Evolutionary conservation across 1,139 yeast genomes (phyloP).

Genomic region (Pneumocystis carinii): DNA sequence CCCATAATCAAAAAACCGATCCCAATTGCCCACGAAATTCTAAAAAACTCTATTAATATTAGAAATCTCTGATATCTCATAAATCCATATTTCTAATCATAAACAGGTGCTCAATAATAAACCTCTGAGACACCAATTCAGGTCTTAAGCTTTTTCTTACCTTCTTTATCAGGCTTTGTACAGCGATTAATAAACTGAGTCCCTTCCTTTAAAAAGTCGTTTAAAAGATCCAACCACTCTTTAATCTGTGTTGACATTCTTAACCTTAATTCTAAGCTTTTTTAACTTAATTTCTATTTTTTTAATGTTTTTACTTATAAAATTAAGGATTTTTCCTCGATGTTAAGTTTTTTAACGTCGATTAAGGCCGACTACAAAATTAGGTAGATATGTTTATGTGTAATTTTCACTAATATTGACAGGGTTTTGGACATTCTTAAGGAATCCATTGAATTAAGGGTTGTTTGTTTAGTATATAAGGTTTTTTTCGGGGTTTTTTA

Average conservation of each 20-base stretch:
- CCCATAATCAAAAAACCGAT: constrained; percentile 14
- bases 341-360: too few species aligned
- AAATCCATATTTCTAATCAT: not conserved
- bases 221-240: constrained; percentile 9
- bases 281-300: too few species aligned
- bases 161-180: constrained; percentile 10
- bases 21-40: constrained; percentile 12
- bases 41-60: constrained; percentile 4
- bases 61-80: not conserved
- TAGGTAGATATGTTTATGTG: too few species aligned
- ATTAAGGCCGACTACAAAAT: too few species aligned
- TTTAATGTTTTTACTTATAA: too few species aligned
- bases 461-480: too few species aligned
- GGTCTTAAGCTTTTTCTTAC: not conserved
- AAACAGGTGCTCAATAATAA: not conserved
- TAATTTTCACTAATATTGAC: too few species aligned
- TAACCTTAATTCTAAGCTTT: not conserved
- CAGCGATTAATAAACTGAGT: constrained; percentile 11
- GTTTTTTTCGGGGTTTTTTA: too few species aligned
- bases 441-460: too few species aligned
- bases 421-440: too few species aligned
- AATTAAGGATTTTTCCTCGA: too few species aligned
- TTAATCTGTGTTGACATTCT: not conserved
- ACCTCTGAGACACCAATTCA: not conserved
- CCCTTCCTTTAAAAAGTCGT: not conserved